A percentile compares a stretch with the other conserved stretches of the same genome.
Conservation (phyloP, 2,329 filamentous ascomycete species). For the Chaetomium sp. region DNA sequence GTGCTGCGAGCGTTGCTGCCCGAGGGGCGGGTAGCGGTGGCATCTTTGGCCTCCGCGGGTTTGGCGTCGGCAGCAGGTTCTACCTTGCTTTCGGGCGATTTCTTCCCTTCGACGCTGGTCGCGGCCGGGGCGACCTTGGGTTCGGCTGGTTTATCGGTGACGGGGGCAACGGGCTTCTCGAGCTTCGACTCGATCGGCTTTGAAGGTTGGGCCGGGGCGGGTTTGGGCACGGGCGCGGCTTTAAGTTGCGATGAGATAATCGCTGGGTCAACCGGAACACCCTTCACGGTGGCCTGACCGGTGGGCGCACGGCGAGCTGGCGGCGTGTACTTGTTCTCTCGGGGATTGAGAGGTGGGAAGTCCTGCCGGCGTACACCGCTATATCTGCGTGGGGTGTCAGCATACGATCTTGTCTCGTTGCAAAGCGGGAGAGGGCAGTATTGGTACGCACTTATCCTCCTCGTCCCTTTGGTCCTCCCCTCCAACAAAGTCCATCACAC, state of each 20-base stretch:
- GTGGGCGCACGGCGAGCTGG: slow-evolving; percentile 79
- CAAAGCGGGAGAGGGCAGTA: too few relatives aligned
- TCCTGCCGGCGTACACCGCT: slow-evolving; percentile 81
- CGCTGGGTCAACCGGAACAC: slow-evolving; percentile 76
- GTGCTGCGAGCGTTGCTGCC: slow-evolving; percentile 33
- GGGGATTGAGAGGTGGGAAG: slow-evolving; percentile 57
- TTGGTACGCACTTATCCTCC: slow-evolving; percentile 70
- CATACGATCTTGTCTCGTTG: slow-evolving; percentile 6
- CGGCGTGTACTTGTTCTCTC: slow-evolving; percentile 75
- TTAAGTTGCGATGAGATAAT: slow-evolving; percentile 83
- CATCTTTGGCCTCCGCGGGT: slow-evolving; percentile 18
- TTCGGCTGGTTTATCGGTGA: slow-evolving; percentile 22
- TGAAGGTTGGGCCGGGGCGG: slow-evolving; percentile 21
- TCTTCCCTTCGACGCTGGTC: slow-evolving; percentile 24
- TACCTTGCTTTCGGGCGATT: slow-evolving; percentile 24
- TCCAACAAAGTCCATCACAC: slow-evolving; percentile 62
- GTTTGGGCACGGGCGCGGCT: slow-evolving; percentile 36
- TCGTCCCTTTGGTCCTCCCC: slow-evolving; percentile 69
- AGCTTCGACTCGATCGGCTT: slow-evolving; percentile 11
- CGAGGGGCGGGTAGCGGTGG: slow-evolving; percentile 11
- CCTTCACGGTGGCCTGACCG: slow-evolving; percentile 64
- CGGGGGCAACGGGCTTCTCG: slow-evolving; percentile 20
- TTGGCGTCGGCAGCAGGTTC: slow-evolving; percentile 20
- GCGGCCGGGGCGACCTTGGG: slow-evolving; percentile 21
- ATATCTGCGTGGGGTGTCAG: slow-evolving; percentile 51